These are phyloP conservation scores for Saturnispora ahearnii DNA, from an alignment of 805 yeast species.

Conservation along the genomic window DNA sequence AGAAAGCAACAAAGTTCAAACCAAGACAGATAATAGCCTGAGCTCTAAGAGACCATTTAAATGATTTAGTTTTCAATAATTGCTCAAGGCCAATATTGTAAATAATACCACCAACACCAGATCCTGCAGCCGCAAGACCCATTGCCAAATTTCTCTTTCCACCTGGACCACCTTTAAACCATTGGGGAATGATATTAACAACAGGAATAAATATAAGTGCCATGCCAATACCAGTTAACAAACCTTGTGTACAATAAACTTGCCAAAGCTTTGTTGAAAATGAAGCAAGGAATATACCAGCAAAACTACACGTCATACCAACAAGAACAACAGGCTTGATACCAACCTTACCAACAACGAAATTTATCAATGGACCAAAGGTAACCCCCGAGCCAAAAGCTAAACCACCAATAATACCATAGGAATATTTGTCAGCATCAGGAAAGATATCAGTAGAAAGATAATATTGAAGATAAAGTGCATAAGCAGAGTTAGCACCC, in stretches of 20 bases:
- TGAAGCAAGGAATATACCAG: constrained; percentile 52
- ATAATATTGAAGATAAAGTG: constrained; percentile 53
- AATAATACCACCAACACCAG: constrained; percentile 44
- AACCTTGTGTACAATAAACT: constrained; percentile 58
- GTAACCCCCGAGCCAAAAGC: constrained; percentile 48
- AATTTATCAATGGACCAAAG: constrained; percentile 40
- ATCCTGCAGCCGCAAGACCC: constrained; percentile 41
- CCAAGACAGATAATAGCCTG: constrained; percentile 35
- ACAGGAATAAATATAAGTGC: constrained; percentile 53
- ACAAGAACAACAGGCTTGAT: constrained; percentile 32
- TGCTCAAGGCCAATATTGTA: constrained; percentile 42
- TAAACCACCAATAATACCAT: constrained; percentile 60
- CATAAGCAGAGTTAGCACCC: constrained; percentile 67
- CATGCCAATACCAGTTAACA: constrained; percentile 49
- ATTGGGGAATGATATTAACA: constrained; percentile 53
- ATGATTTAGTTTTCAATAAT: constrained; percentile 30
- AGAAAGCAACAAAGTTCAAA: constrained; percentile 27
- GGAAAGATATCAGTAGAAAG: constrained; percentile 39
- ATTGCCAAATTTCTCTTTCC: constrained; percentile 50
- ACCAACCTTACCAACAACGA: constrained; percentile 37
- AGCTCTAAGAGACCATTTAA: constrained; percentile 42
- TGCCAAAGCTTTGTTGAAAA: constrained; percentile 56
- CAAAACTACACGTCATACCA: constrained; percentile 45
- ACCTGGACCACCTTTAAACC: constrained; percentile 38
- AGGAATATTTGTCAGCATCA: constrained; percentile 50